Conservation (phyloP, 805 yeast genomes). For the Candida oleophila region DNA sequence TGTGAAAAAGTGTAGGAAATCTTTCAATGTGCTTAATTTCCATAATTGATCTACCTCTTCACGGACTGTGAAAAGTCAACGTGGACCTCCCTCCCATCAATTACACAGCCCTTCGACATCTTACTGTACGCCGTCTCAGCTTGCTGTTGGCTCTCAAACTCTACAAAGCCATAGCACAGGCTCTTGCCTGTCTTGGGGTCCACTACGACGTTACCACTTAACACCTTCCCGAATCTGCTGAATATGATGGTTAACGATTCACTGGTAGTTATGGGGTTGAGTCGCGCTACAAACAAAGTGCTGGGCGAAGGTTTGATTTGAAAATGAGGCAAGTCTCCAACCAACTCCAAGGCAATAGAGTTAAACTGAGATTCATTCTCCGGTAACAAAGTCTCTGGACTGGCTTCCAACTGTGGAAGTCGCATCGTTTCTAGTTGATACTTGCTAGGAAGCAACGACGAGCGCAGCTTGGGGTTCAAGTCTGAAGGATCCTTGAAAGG, state of each 20-base stretch:
- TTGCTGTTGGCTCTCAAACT: slow-evolving; percentile 43
- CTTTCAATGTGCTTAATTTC: too few species aligned
- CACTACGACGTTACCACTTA: slow-evolving; percentile 37
- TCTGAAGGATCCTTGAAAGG: slow-evolving; percentile 42
- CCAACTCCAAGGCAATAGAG: slow-evolving; percentile 60
- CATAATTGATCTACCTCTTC: not conserved
- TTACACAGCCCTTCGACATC: slow-evolving; percentile 55
- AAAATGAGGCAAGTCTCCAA: slow-evolving; percentile 63
- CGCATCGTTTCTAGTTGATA: slow-evolving; percentile 12
- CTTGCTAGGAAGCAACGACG: slow-evolving; percentile 16
- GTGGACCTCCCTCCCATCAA: slow-evolving; percentile 62
- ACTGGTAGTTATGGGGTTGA: slow-evolving; percentile 60
- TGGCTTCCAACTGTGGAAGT: slow-evolving; percentile 26
- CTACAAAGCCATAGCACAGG: slow-evolving; percentile 64
- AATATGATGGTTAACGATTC: slow-evolving; percentile 57
- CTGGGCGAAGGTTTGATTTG: slow-evolving; percentile 60
- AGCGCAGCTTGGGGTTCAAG: slow-evolving; percentile 16
- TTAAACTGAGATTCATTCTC: slow-evolving; percentile 28
- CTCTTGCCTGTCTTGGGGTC: slow-evolving; percentile 47
- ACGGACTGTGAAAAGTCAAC: slow-evolving; percentile 65
- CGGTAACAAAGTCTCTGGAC: slow-evolving; percentile 16
- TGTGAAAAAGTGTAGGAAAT: too few species aligned
- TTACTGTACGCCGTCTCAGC: slow-evolving; percentile 64
- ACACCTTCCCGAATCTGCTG: slow-evolving; percentile 58
- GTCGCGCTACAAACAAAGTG: slow-evolving; percentile 60